A percentile compares a stretch with the other conserved stretches of the same genome.
phyloP scores from a whole-genome alignment of 768 basidiomycete genomes.

The Lactarius evosmus region DNA sequence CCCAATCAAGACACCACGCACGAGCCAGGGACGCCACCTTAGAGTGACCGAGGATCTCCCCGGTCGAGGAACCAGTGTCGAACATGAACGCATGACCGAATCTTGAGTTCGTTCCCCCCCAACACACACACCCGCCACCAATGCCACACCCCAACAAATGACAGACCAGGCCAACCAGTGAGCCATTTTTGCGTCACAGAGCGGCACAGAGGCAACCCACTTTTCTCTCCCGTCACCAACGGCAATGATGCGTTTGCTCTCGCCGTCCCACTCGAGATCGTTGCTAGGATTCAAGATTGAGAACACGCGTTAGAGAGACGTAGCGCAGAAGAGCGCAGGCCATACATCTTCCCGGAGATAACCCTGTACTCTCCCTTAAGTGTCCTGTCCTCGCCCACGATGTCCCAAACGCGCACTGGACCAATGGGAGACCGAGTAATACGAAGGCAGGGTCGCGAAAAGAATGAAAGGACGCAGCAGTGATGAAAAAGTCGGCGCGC shows the following conservation, averaged over 20 bases:
- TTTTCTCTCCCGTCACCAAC: slow-evolving; percentile 92
- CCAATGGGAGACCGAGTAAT: too few relatives aligned
- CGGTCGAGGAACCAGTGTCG: slow-evolving; percentile 79
- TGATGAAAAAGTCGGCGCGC: slow-evolving; percentile 25
- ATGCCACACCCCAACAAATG: not conserved
- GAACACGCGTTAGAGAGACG: not conserved
- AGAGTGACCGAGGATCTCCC: slow-evolving; percentile 85
- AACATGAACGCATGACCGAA: slow-evolving; percentile 83
- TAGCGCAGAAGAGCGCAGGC: slow-evolving; percentile 12
- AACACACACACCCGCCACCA: too few relatives aligned
- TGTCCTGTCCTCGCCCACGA: slow-evolving; percentile 75
- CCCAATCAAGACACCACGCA: slow-evolving; percentile 4
- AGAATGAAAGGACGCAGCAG: slow-evolving; percentile 1
- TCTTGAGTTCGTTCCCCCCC: slow-evolving; percentile 38
- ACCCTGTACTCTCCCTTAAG: slow-evolving; percentile 81
- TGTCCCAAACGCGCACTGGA: slow-evolving; percentile 94
- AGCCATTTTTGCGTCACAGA: not conserved
- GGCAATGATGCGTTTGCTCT: slow-evolving; percentile 92
- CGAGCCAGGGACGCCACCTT: slow-evolving; percentile 54
- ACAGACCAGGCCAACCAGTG: not conserved
- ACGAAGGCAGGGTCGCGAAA: too few relatives aligned
- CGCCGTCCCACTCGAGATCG: slow-evolving; percentile 95
- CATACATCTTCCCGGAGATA: slow-evolving; percentile 70
- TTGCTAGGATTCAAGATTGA: slow-evolving; percentile 49
- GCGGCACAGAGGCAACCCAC: slow-evolving; percentile 38